A percentile compares a stretch with the other conserved stretches of the same genome.
These are phyloP conservation scores for Kazachstania kunashirensis DNA, from an alignment of 805 yeast species.

Conservation along the genomic window DNA sequence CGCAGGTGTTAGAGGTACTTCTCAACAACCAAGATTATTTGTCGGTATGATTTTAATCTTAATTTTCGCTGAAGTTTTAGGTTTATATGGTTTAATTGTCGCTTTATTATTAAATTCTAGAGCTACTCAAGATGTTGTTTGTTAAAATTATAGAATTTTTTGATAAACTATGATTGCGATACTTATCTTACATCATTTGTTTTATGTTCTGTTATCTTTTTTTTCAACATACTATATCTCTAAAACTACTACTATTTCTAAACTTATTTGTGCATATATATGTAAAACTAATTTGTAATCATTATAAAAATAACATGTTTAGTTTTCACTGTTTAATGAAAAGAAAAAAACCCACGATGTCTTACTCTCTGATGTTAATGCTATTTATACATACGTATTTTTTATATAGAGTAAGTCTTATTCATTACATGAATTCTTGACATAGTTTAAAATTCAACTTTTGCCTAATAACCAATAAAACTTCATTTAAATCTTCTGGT, in stretches of 20 bases:
- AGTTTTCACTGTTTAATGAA: no score
- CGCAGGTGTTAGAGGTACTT: slow-evolving; percentile 97
- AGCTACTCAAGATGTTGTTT: slow-evolving; percentile 84
- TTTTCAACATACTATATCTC: no score
- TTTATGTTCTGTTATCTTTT: no score
- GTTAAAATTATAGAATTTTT: slow-evolving; percentile 35
- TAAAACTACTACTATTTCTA: no score
- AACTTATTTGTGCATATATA: no score
- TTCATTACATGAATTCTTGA: slow-evolving; percentile 22
- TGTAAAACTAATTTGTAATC: no score
- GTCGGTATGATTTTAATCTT: slow-evolving; percentile 97
- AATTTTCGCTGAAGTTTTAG: slow-evolving; percentile 98
- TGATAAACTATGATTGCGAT: no score
- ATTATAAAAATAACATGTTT: neutral
- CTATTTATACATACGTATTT: no score
- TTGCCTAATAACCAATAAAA: slow-evolving; percentile 16
- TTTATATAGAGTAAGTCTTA: no score
- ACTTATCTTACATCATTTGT: no score
- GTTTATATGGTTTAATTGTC: slow-evolving; percentile 96
- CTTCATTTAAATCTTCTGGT: slow-evolving; percentile 12
- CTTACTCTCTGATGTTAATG: no score
- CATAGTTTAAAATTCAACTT: slow-evolving; percentile 23
- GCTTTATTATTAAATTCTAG: slow-evolving; percentile 96
- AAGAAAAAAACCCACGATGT: no score
- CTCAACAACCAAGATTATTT: slow-evolving; percentile 96